These are phyloP conservation scores for Amphicarpaea edgeworthii DNA, from an alignment of 306 rosid genomes.

Conservation along the genomic window DNA sequence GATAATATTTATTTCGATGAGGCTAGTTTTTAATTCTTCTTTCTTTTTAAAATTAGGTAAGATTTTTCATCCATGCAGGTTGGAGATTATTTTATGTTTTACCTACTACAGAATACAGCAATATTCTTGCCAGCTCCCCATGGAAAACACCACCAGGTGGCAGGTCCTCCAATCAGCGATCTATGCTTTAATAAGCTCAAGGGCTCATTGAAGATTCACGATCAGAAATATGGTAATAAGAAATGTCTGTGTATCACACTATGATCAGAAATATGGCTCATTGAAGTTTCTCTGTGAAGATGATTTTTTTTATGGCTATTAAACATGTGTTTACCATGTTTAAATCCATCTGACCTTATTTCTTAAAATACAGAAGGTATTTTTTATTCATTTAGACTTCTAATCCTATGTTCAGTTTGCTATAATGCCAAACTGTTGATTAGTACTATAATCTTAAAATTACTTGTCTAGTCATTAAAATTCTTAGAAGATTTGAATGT, in stretches of 20 bases:
- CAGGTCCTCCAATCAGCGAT: slow-evolving; percentile 63
- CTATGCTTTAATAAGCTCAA: slow-evolving; percentile 39
- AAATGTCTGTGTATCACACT: not conserved
- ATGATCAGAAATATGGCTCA: no score
- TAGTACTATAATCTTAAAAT: slow-evolving; percentile 24
- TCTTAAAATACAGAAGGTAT: not conserved
- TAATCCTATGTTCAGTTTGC: slow-evolving; percentile 34
- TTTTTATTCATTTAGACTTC: slow-evolving; percentile 21
- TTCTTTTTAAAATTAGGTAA: slow-evolving; percentile 18
- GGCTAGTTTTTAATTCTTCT: not conserved
- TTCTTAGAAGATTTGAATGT: slow-evolving; percentile 24
- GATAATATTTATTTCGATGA: not conserved
- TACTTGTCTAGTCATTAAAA: slow-evolving; percentile 15
- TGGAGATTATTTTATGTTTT: slow-evolving; percentile 44
- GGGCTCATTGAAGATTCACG: slow-evolving; percentile 29
- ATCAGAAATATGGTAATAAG: slow-evolving; percentile 57
- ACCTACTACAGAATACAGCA: slow-evolving; percentile 46
- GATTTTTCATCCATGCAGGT: slow-evolving; percentile 58
- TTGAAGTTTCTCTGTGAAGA: no score
- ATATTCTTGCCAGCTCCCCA: slow-evolving; percentile 65
- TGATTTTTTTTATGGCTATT: not conserved
- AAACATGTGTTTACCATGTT: slow-evolving; percentile 12
- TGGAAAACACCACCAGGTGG: slow-evolving; percentile 71
- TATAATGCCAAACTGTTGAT: slow-evolving; percentile 14
- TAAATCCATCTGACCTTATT: slow-evolving; percentile 26